A percentile compares a stretch with the other conserved stretches of the same genome.
Conservation (phyloP, 139 green algal genomes). For the Picochlorum sp. region DNA sequence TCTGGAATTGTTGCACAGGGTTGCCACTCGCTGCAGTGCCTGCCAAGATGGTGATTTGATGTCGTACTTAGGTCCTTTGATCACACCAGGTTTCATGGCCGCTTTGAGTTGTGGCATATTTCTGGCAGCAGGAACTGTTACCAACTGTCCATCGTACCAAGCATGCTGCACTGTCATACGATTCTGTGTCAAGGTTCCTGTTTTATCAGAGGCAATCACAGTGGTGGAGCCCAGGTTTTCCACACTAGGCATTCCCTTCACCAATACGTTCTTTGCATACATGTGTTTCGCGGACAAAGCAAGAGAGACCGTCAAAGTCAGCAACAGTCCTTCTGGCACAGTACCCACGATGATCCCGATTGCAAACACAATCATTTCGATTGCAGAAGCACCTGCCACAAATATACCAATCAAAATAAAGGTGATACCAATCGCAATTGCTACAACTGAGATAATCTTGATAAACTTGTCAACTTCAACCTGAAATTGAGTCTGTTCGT, state of each 20-base stretch:
- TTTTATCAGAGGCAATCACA: slow-evolving; percentile 51
- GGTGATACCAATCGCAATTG: slow-evolving; percentile 54
- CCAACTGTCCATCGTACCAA: slow-evolving; percentile 36
- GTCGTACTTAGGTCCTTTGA: slow-evolving; percentile 27
- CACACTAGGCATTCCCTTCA: slow-evolving; percentile 84
- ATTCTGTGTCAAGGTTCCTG: slow-evolving; percentile 46
- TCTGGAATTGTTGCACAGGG: slow-evolving; percentile 63
- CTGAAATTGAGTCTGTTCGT: slow-evolving; percentile 56
- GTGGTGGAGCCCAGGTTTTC: slow-evolving; percentile 82
- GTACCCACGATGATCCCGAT: slow-evolving; percentile 78
- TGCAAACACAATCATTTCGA: slow-evolving; percentile 45
- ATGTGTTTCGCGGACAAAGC: slow-evolving; percentile 92
- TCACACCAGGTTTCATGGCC: slow-evolving; percentile 13
- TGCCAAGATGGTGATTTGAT: slow-evolving; percentile 33
- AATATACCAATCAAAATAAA: slow-evolving; percentile 72
- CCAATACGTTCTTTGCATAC: slow-evolving; percentile 59
- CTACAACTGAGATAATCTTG: slow-evolving; percentile 57
- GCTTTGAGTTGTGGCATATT: slow-evolving; percentile 44
- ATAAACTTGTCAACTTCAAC: slow-evolving; percentile 75
- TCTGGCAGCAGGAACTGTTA: slow-evolving; percentile 32
- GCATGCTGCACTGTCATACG: slow-evolving; percentile 26
- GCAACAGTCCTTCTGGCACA: slow-evolving; percentile 93
- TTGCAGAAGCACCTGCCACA: slow-evolving; percentile 20
- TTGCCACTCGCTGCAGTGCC: slow-evolving; percentile 43
- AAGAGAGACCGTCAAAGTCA: slow-evolving; percentile 96